Percentiles rank a stretch among this genome's conserved stretches.
Evolutionary conservation across 2,329 filamentous ascomycete species (phyloP).

Genomic region (Trichoderma aggressivum): DNA sequence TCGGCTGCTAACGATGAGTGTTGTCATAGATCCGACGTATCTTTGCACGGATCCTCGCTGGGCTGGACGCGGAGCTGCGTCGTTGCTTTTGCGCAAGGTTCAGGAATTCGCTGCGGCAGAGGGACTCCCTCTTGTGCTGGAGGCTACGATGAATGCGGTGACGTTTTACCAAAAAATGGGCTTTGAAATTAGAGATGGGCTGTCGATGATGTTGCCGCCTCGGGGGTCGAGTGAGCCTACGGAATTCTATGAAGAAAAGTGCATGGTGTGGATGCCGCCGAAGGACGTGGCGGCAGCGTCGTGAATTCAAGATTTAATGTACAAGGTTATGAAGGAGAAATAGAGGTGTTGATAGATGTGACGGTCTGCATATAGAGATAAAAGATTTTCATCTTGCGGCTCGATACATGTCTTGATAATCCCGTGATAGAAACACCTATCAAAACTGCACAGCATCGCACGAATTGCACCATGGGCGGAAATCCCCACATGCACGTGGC

Average conservation of each 20-base stretch:
- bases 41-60: conserved; percentile 38
- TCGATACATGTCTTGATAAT: background rate
- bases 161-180: conserved; percentile 38
- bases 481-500: conserved; percentile 19
- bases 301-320: background rate
- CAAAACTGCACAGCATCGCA: background rate
- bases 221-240: conserved; percentile 29
- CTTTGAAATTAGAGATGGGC: conserved; percentile 31
- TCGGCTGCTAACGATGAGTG: background rate
- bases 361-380: background rate
- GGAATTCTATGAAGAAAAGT: conserved; percentile 34
- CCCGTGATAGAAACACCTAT: background rate
- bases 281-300: background rate
- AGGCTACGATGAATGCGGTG: conserved; percentile 39
- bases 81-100: conserved; percentile 33
- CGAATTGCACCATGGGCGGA: conserved; percentile 11
- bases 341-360: background rate
- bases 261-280: conserved; percentile 32
- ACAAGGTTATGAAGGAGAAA: background rate
- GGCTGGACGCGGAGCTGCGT: conserved; percentile 36
- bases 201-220: conserved; percentile 36
- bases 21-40: conserved; percentile 35
- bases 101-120: conserved; percentile 32
- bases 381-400: background rate
- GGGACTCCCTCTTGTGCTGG: conserved; percentile 35